A percentile compares a stretch with the other conserved stretches of the same genome.
Evolutionary conservation across 2,329 filamentous ascomycete genomes (phyloP).

Genomic region (Aspergillus intermedius): DNA sequence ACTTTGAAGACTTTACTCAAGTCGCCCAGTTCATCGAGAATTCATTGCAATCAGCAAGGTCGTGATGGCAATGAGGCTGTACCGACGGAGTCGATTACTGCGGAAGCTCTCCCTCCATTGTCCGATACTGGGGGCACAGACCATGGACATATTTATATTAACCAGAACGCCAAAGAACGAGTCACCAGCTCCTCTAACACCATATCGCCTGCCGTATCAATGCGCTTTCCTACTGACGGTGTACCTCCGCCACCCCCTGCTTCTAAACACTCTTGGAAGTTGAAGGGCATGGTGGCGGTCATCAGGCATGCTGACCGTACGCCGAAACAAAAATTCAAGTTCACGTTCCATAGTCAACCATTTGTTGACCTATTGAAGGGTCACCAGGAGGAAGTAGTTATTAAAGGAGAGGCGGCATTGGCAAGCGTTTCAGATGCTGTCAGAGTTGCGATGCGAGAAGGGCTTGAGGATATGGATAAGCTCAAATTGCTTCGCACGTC

Average conservation of each 20-base stretch:
- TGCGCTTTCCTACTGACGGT: constrained; percentile 19
- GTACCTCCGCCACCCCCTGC: constrained; percentile 51
- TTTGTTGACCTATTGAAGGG: constrained; percentile 93
- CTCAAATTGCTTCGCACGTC: constrained; percentile 80
- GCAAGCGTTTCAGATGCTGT: constrained; percentile 86
- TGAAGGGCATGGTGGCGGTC: constrained; percentile 95
- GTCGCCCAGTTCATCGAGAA: constrained; percentile 58
- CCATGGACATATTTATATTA: constrained; percentile 9
- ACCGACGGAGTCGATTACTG: constrained; percentile 39
- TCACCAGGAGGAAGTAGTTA: constrained; percentile 89
- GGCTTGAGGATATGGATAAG: constrained; percentile 78
- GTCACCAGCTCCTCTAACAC: constrained; percentile 16
- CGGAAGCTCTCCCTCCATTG: constrained; percentile 28
- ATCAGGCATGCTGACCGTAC: constrained; percentile 95
- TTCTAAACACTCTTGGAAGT: constrained; percentile 90
- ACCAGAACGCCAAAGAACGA: constrained; percentile 17
- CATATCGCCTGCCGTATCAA: constrained; percentile 20
- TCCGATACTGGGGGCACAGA: constrained; percentile 27
- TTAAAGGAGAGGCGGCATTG: constrained; percentile 85
- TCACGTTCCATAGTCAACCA: constrained; percentile 93
- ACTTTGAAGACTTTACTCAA: constrained; percentile 56
- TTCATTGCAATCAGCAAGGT: constrained; percentile 44
- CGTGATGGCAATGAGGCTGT: constrained; percentile 35
- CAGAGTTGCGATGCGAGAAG: constrained; percentile 67
- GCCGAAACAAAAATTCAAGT: constrained; percentile 99